These are phyloP conservation scores for Corchorus capsularis DNA, from an alignment of 345 rosid genomes.

Conservation along the genomic window DNA sequence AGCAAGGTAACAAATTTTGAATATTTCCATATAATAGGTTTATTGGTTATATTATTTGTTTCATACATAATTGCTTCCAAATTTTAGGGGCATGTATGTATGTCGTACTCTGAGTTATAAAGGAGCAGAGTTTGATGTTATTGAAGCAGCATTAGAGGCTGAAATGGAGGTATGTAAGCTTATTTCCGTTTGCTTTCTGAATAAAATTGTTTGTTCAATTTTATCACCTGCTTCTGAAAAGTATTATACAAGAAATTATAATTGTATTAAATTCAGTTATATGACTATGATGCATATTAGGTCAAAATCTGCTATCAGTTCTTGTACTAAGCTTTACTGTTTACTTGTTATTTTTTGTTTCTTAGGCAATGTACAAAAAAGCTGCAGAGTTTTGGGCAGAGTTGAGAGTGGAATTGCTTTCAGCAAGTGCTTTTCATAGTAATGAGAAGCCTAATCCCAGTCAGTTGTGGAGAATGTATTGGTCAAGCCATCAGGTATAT, in stretches of 20 bases:
- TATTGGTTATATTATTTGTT: slow-evolving; percentile 21
- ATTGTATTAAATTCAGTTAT: neutral
- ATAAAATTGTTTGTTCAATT: slow-evolving; percentile 2
- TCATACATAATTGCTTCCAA: slow-evolving; percentile 25
- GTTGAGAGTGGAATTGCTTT: slow-evolving; percentile 87
- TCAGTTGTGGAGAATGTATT: slow-evolving; percentile 96
- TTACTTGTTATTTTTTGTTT: slow-evolving; percentile 10
- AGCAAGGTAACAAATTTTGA: slow-evolving; percentile 68
- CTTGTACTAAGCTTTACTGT: neutral
- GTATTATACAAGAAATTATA: neutral
- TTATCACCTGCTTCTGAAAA: neutral
- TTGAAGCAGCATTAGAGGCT: slow-evolving; percentile 90
- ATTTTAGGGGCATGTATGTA: slow-evolving; percentile 92
- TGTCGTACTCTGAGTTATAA: slow-evolving; percentile 99
- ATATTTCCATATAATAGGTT: slow-evolving; percentile 14
- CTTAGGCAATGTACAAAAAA: slow-evolving; percentile 84
- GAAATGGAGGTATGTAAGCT: slow-evolving; percentile 72
- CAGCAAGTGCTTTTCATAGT: slow-evolving; percentile 80
- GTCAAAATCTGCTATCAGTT: neutral
- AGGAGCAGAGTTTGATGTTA: slow-evolving; percentile 89
- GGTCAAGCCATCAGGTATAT: slow-evolving; percentile 98
- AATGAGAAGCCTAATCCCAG: slow-evolving; percentile 81
- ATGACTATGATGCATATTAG: neutral
- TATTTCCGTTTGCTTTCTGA: neutral
- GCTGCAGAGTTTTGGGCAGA: slow-evolving; percentile 99